Base-by-base conservation (phyloP, 2,329 filamentous ascomycete genomes). In the Talaromyces sp. region DNA sequence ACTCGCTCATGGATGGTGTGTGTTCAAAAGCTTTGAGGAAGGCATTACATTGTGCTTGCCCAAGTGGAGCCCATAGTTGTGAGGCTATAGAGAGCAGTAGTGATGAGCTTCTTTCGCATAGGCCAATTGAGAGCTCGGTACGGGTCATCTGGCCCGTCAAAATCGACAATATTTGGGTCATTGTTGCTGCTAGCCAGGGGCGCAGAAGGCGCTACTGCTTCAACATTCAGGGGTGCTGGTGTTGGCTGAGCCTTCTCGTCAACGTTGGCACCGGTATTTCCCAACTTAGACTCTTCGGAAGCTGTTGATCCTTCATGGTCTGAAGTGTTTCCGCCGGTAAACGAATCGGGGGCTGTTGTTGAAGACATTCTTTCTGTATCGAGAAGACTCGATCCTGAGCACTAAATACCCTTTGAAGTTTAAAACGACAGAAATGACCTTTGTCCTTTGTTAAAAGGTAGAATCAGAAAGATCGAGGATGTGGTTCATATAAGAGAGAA, bases 41-140 rank as follows among this genome's bases (percentile, higher is more conserved):
- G 5, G 29, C 8, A 51, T 40, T 54, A 62, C 45, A 62, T 62
- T 5, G 60, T 62, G 22, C 60, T 62, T 54, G 31, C 45, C 60
- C 60, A 62, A 13, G 60, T 62, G 2, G 29, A 47, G 34, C 60
- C 60, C 60, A 62, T 54, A 1, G 60, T 62, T 36, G 60, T 62
- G 5, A 62, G 22, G 29, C 60, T 62, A 29, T 62, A 62, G 13
- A 62, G 49, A 38, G 36, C n/a, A 2, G 60, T 62, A 5, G 36
- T 62, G 4, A 43, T 36, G 7, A 62, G 47, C 22, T 62, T 62
- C 27, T 62, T 62, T 22, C 47, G 31, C 47, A 62, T 62, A 2
- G 34, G 49, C 60, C 47, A 62, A 15, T 62, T 62, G 25, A 62
- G 31, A 29, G 49, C 47, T 34, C 47, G 36, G 3, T 54, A 22